Percentiles rank a stretch among this genome's conserved stretches.
phyloP scores from a whole-genome alignment of 805 yeast species.

The Metschnikowia proteae region DNA sequence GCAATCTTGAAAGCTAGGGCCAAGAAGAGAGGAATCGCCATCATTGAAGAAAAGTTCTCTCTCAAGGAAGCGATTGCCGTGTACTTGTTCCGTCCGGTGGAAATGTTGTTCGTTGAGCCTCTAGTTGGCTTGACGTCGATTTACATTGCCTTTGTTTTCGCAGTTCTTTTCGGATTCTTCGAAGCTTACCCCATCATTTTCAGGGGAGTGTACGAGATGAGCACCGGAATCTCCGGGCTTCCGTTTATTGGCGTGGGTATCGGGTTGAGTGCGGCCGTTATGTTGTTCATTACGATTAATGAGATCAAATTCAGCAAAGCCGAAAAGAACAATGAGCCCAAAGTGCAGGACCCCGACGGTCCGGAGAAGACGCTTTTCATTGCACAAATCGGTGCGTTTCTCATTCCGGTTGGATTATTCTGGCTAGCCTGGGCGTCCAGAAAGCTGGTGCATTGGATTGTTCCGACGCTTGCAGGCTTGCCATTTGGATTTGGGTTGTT shows the following conservation, averaged over 20 bases:
- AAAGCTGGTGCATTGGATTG: slow-evolving; percentile 65
- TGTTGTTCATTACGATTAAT: slow-evolving; percentile 49
- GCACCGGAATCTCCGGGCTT: slow-evolving; percentile 58
- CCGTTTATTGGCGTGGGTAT: slow-evolving; percentile 70
- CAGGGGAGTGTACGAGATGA: slow-evolving; percentile 59
- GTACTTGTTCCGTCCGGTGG: slow-evolving; percentile 58
- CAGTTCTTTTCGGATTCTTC: slow-evolving; percentile 74
- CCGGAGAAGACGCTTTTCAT: slow-evolving; percentile 62
- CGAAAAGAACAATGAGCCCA: slow-evolving; percentile 35
- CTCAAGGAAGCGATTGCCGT: slow-evolving; percentile 45
- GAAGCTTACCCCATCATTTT: slow-evolving; percentile 77
- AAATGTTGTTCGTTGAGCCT: slow-evolving; percentile 71
- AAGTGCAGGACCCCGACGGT: slow-evolving; percentile 57
- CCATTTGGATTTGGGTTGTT: slow-evolving; percentile 75
- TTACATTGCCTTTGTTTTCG: slow-evolving; percentile 71
- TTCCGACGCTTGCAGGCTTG: slow-evolving; percentile 70
- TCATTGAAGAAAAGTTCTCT: slow-evolving; percentile 33
- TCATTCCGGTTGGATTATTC: slow-evolving; percentile 64
- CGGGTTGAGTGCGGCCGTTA: slow-evolving; percentile 58
- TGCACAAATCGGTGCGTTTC: slow-evolving; percentile 64
- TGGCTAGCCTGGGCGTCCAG: slow-evolving; percentile 83
- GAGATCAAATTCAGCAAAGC: slow-evolving; percentile 30
- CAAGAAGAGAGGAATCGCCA: slow-evolving; percentile 50
- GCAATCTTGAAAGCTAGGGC: slow-evolving; percentile 22
- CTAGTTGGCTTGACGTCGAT: slow-evolving; percentile 66